Base-by-base conservation (phyloP, 768 basidiomycete species). In the Mycena polygramma region DNA sequence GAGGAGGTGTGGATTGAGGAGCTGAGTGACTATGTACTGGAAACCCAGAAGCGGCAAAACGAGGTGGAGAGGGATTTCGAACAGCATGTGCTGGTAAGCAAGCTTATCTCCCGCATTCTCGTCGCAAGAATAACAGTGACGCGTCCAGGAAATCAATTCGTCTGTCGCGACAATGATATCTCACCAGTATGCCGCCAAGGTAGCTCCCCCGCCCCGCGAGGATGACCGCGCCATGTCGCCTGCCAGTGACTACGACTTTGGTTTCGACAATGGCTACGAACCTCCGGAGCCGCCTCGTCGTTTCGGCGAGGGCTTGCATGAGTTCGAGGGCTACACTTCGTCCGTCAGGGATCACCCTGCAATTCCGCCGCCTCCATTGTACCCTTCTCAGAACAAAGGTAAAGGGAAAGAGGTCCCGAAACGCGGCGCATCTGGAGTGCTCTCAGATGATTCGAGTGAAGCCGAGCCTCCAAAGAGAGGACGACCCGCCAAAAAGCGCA, bases 21-120 rank as follows among this genome's bases (percentile, higher is more conserved):
- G 75, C 84, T 95, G 19, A 83, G 85, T 61, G 88, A 89, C 66
- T 95, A 95, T 75, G 84, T 89, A 61, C 76, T 90, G 37, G 90
- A 93, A 75, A 93, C 92, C 8, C 89, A 91, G 76, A 90, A 90
- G 77, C 89, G 93, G 58, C 89, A 90, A 79, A 89, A 87, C 59
- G 91, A 92, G 72, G 87, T 95, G 7, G 91, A 90, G 68, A 86
- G 89, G 57, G 92, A 89, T 84, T 95, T 94, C 73, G 90, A 92
- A 76, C 85, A 86, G 35, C 91, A 87, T 76, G 81, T 90, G 65
- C 81, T 89, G 75, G 93, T 94, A 76, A 78, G 87, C 79, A 63
- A 53, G 26, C 37, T 35, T n/a, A 37, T 49, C 35, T 63, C 26
- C 54, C 20, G 17, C 11, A 55, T 53, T 63, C 30, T 30, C 55